Base-by-base conservation (phyloP, 2,329 filamentous ascomycete genomes). In the Cladosporium sp. region DNA sequence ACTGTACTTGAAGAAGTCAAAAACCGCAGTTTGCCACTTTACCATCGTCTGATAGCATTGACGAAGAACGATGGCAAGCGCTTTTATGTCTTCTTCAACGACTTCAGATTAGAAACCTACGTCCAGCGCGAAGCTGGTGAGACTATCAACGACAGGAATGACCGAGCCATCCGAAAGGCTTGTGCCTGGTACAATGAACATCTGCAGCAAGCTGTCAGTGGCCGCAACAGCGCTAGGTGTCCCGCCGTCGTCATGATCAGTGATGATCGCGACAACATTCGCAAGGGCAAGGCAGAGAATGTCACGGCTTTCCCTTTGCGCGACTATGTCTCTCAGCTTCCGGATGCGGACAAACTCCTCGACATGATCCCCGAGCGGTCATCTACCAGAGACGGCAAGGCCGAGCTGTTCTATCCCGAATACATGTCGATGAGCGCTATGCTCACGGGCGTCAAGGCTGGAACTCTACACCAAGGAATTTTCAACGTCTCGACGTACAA, bases 41-140 rank as follows among this genome's bases (percentile, higher is more conserved):
- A 97, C 73, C 96, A 96, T 68, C 87, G 93, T 33, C 76, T 98
- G 43, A 82, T 97, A 58, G 84, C 86, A 18, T 76, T 98, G 56
- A 95, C 91, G 33, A 95, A 92, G 70, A 95, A 92, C 63, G 90
- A 95, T 61, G 90, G 95, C 57, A 98, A 98, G 76, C 83, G 92
- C 49, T 97, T 95, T 67, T 96, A 97, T 64, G 88, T 98, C 46
- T 98, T 98, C 68, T 97, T 97, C 80, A 98, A 98, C 68, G 93
- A 98, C 62, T 98, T 98, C 65, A 82, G 92, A 45, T 76, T 91
- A 33, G 94, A 98, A 69, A 98, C 93, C 0, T 87, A 95, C 63
- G 81, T 96, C 41, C 72, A 79, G 22, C 79, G 93, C 54, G 79
- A 84, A 16, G 69, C 78, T 5, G 85, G 87, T 32, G 93, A 98